Percentiles rank a stretch among this genome's conserved stretches.
phyloP scores from a whole-genome alignment of 495 filamentous ascomycete genomes.

The Penicillium nucicola region DNA sequence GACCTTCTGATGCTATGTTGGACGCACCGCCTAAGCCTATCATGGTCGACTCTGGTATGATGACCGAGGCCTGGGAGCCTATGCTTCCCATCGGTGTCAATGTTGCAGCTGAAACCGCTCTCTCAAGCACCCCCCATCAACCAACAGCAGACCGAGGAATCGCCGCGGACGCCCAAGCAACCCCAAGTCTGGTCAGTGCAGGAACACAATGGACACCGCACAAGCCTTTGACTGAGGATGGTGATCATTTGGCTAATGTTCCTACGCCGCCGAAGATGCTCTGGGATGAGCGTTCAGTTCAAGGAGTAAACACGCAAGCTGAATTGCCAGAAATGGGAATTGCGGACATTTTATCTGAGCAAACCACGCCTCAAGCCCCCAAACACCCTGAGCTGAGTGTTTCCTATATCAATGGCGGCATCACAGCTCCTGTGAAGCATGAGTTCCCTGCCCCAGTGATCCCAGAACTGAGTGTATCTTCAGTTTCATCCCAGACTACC shows the following conservation, averaged over 20 bases:
- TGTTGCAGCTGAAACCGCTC: slow-evolving; percentile 1
- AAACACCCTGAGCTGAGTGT: slow-evolving; percentile 28
- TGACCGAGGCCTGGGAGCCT: slow-evolving; percentile 74
- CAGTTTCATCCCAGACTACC: slow-evolving; percentile 6
- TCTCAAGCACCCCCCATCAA: slow-evolving; percentile 16
- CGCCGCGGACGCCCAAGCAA: slow-evolving; percentile 11
- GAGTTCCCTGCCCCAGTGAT: slow-evolving; percentile 16
- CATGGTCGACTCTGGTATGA: slow-evolving; percentile 80
- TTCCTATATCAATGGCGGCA: slow-evolving; percentile 27
- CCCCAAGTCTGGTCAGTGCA: slow-evolving; percentile 28
- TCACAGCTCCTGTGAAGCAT: slow-evolving; percentile 31
- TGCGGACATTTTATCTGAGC: slow-evolving; percentile 34
- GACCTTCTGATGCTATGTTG: slow-evolving; percentile 33
- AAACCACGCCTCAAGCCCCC: slow-evolving; percentile 35
- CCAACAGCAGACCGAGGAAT: slow-evolving; percentile 17
- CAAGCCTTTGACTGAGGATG: slow-evolving; percentile 19
- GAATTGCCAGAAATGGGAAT: slow-evolving; percentile 28
- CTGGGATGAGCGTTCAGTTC: slow-evolving; percentile 30
- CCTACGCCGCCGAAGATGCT: slow-evolving; percentile 39
- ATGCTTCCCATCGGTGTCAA: slow-evolving; percentile 2
- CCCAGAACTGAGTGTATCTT: slow-evolving; percentile 18
- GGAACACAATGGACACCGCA: slow-evolving; percentile 38
- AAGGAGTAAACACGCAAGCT: slow-evolving; percentile 13
- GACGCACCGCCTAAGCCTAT: slow-evolving; percentile 27
- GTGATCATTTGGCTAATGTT: slow-evolving; percentile 30